Conservation (phyloP, 2,329 filamentous ascomycete species). For the Colletotrichum sp. region DNA sequence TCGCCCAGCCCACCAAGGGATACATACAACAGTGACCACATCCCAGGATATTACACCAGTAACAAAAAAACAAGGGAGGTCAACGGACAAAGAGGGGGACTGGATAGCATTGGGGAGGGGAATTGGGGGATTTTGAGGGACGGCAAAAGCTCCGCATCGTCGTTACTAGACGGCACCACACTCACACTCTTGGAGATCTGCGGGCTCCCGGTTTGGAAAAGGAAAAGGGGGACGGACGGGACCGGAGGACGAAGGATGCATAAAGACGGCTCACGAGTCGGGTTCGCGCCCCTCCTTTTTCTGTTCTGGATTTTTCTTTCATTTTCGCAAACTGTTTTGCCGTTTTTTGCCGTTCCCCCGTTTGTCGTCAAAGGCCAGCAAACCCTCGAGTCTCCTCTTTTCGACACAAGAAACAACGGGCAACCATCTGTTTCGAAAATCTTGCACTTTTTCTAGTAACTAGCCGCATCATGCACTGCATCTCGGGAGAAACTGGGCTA, state of each 20-base stretch:
- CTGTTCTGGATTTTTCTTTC: not conserved
- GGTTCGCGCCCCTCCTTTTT: not conserved
- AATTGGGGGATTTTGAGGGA: not conserved
- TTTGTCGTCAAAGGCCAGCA: not conserved
- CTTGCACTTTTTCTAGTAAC: not conserved
- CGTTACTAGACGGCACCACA: slow-evolving; percentile 18
- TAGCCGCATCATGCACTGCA: slow-evolving; percentile 12
- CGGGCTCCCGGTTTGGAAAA: not conserved
- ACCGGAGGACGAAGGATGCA: not conserved
- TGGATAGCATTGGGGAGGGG: not conserved
- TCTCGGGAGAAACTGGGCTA: slow-evolving; percentile 2
- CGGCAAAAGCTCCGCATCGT: not conserved
- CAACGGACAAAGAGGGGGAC: not conserved
- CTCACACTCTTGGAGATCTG: not conserved
- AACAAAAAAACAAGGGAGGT: not conserved
- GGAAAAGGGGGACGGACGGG: not conserved
- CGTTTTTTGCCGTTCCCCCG: not conserved
- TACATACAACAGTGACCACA: not conserved
- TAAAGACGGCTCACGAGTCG: not conserved
- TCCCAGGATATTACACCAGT: not conserved
- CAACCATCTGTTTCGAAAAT: not conserved
- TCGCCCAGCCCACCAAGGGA: not conserved
- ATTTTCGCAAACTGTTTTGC: not conserved
- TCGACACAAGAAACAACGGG: not conserved
- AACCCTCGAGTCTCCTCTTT: not conserved